Evolutionary conservation across 2,329 filamentous ascomycete species (phyloP).

Genomic region (Aschersonia sp.): DNA sequence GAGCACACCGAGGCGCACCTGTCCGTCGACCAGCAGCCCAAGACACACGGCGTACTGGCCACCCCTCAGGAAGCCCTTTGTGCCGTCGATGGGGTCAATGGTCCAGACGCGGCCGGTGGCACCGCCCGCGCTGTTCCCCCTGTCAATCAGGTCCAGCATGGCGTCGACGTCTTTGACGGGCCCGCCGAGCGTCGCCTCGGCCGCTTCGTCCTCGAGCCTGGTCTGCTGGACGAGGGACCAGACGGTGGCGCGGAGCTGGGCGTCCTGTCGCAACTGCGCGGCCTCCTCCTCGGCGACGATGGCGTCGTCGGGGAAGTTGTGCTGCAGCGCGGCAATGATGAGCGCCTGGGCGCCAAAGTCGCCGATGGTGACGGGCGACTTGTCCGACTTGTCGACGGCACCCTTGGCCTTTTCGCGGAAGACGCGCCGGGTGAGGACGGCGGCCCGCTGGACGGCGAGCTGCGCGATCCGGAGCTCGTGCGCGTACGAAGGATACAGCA

Average conservation of each 20-base stretch:
- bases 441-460: slow-evolving; percentile 71
- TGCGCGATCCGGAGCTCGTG: slow-evolving; percentile 73
- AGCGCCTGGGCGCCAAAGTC: slow-evolving; percentile 96
- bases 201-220: slow-evolving; percentile 42
- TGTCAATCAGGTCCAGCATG: slow-evolving; percentile 54
- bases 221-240: slow-evolving; percentile 70
- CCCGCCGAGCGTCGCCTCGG: slow-evolving; percentile 53
- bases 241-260: slow-evolving; percentile 49
- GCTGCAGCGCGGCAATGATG: slow-evolving; percentile 79
- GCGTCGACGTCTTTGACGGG: slow-evolving; percentile 50
- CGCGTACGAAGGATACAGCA: slow-evolving; percentile 37
- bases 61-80: slow-evolving; percentile 89
- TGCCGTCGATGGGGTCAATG: slow-evolving; percentile 94
- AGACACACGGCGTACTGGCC: slow-evolving; percentile 96
- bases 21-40: slow-evolving; percentile 78
- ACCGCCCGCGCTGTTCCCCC: slow-evolving; percentile 57
- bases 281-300: slow-evolving; percentile 95
- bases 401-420: slow-evolving; percentile 80
- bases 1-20: slow-evolving; percentile 86
- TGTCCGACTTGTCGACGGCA: slow-evolving; percentile 80
- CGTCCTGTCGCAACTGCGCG: slow-evolving; percentile 58
- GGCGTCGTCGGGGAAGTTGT: slow-evolving; percentile 80
- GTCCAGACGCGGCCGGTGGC: slow-evolving; percentile 76
- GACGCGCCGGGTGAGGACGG: slow-evolving; percentile 37
- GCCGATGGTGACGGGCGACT: slow-evolving; percentile 91